Percentiles rank a stretch among this genome's conserved stretches.
Conservation (phyloP, 2,329 filamentous ascomycete genomes). For the Sporothrix dimorphospora region DNA sequence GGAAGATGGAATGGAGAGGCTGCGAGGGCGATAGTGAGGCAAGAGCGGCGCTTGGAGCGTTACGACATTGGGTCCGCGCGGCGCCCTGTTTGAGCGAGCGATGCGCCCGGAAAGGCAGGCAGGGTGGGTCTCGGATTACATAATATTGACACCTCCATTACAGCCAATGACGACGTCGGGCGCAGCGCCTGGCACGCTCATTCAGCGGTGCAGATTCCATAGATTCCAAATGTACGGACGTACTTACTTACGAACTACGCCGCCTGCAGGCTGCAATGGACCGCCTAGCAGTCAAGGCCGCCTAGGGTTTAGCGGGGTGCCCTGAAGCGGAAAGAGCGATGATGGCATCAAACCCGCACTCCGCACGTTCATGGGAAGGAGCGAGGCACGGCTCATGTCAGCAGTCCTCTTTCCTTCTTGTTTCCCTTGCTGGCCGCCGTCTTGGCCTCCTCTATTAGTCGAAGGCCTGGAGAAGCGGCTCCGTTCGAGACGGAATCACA, state of each 20-base stretch:
- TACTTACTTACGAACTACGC: no score
- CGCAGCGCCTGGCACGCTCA: not conserved
- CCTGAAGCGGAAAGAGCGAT: constrained; percentile 1
- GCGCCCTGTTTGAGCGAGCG: constrained; percentile 10
- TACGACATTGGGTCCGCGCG: constrained; percentile 20
- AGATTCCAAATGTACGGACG: not conserved
- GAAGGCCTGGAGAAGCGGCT: not conserved
- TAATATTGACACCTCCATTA: constrained; percentile 3
- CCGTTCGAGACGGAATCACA: constrained; percentile 4
- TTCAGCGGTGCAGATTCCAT: not conserved
- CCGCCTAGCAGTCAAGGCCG: not conserved
- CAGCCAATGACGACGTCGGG: not conserved
- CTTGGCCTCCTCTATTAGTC: not conserved
- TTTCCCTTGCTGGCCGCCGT: not conserved
- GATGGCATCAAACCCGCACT: not conserved
- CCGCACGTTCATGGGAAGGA: not conserved
- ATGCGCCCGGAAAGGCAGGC: constrained; percentile 17
- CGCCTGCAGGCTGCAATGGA: not conserved
- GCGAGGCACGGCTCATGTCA: not conserved
- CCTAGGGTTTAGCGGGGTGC: not conserved
- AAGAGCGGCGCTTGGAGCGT: constrained; percentile 16
- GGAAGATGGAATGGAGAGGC: constrained; percentile 1
- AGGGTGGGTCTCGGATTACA: not conserved
- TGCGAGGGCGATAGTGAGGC: constrained; percentile 6
- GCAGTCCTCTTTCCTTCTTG: not conserved